Conservation (phyloP, 1,284 basidiomycete genomes). For the Sporisorium iseilematis-ciliati region DNA sequence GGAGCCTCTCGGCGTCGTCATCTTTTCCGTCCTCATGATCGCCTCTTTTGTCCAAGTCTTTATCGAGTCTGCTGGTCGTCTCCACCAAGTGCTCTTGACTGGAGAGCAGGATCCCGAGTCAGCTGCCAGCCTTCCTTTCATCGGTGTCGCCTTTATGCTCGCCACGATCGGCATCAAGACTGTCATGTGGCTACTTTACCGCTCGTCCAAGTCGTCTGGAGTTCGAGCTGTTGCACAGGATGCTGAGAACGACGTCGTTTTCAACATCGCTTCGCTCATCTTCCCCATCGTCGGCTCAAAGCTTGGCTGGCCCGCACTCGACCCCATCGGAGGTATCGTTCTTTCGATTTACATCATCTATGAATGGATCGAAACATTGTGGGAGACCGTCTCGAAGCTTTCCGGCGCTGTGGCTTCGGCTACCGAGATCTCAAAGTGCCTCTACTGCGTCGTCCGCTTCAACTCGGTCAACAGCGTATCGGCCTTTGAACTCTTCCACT, state of each 20-base stretch:
- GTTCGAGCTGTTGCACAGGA: slow-evolving; percentile 71
- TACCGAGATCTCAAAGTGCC: slow-evolving; percentile 59
- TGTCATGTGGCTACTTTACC: slow-evolving; percentile 72
- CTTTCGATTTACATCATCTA: slow-evolving; percentile 66
- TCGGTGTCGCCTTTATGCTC: slow-evolving; percentile 72
- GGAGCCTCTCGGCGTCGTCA: slow-evolving; percentile 72
- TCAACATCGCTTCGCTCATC: slow-evolving; percentile 74
- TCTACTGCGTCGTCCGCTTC: slow-evolving; percentile 67
- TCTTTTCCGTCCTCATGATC: slow-evolving; percentile 76
- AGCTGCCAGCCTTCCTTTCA: slow-evolving; percentile 53
- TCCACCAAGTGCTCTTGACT: slow-evolving; percentile 63
- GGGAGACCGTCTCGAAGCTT: slow-evolving; percentile 63
- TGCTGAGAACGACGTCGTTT: slow-evolving; percentile 74
- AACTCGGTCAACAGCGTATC: slow-evolving; percentile 62
- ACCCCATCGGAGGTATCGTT: slow-evolving; percentile 63
- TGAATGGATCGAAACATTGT: slow-evolving; percentile 65
- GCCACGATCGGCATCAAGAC: slow-evolving; percentile 74
- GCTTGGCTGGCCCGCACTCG: slow-evolving; percentile 56
- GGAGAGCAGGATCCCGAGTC: slow-evolving; percentile 55
- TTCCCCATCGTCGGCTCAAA: slow-evolving; percentile 72
- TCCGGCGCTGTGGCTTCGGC: slow-evolving; percentile 58
- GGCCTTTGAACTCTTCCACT: slow-evolving; percentile 67
- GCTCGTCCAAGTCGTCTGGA: slow-evolving; percentile 68
- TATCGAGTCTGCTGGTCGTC: slow-evolving; percentile 60
- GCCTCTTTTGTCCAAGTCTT: slow-evolving; percentile 69